phyloP scores from a whole-genome alignment of 1,284 basidiomycete species.

The Cystobasidiaceae sp. region DNA sequence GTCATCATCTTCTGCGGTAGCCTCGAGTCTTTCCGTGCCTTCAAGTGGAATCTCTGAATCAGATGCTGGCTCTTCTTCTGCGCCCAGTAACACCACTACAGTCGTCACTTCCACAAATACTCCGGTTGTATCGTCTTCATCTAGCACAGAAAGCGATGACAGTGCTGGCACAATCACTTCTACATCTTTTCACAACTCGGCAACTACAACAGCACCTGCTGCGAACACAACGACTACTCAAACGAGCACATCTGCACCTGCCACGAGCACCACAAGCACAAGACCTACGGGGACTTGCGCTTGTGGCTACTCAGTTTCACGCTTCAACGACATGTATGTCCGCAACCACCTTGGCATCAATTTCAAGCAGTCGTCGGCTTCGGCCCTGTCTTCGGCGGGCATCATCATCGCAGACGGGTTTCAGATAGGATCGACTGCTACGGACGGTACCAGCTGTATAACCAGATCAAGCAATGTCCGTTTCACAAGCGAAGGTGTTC shows the following conservation, averaged over 20 bases:
- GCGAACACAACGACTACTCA: not conserved
- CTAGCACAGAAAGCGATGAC: not conserved
- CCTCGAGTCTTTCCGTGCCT: not conserved
- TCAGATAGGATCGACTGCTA: constrained; percentile 7
- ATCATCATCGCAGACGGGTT: not conserved
- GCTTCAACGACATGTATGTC: not conserved
- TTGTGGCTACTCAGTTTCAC: not conserved
- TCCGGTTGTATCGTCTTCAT: constrained; percentile 8
- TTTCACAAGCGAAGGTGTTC: not conserved
- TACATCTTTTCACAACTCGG: not conserved
- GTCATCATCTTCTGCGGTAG: not conserved
- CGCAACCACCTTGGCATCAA: not conserved
- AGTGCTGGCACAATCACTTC: no score
- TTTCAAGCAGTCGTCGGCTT: not conserved
- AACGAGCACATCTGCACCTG: not conserved
- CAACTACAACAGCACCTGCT: not conserved
- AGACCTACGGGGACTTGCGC: not conserved
- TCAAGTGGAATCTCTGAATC: not conserved
- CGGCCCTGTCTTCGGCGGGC: not conserved
- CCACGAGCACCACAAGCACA: not conserved
- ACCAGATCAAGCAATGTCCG: not conserved
- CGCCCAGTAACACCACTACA: not conserved
- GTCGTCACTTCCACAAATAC: not conserved
- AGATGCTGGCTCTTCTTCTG: not conserved
- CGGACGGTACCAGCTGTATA: constrained; percentile 1